Conservation (phyloP, 2,329 filamentous ascomycete species). For the Diaporthe vaccinii region DNA sequence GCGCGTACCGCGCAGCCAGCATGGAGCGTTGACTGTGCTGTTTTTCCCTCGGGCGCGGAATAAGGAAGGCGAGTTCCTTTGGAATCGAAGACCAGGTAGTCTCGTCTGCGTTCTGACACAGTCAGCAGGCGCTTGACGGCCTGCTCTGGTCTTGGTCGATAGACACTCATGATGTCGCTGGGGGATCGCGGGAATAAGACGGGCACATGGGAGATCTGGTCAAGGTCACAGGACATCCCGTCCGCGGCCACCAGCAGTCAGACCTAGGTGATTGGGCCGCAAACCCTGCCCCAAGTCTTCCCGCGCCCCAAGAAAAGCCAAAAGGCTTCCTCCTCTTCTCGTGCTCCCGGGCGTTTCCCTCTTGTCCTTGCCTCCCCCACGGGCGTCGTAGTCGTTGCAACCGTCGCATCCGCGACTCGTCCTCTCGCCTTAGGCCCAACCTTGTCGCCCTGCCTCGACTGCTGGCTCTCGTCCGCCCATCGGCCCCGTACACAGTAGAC, state of each 20-base stretch:
- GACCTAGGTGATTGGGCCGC: constrained; percentile 4
- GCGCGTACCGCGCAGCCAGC: neutral
- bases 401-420: constrained; percentile 27
- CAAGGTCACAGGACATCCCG: neutral
- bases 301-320: neutral
- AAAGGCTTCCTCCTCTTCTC: neutral
- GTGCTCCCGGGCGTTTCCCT: neutral
- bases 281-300: neutral
- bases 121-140: neutral
- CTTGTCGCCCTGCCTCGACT: constrained; percentile 27
- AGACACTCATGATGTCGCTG: neutral
- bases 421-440: constrained; percentile 31
- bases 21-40: neutral
- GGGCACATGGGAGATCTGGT: neutral
- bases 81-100: neutral
- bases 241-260: neutral
- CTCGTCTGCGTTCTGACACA: neutral
- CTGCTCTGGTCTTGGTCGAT: neutral
- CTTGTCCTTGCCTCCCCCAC: neutral
- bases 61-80: neutral
- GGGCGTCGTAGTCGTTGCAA: constrained; percentile 11
- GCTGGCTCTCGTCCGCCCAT: constrained; percentile 14
- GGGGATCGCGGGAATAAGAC: neutral
- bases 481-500: neutral
- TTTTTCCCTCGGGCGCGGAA: neutral